These are phyloP conservation scores for Heliocybe sulcata DNA, from an alignment of 1,284 basidiomycete species.

Conservation along the genomic window DNA sequence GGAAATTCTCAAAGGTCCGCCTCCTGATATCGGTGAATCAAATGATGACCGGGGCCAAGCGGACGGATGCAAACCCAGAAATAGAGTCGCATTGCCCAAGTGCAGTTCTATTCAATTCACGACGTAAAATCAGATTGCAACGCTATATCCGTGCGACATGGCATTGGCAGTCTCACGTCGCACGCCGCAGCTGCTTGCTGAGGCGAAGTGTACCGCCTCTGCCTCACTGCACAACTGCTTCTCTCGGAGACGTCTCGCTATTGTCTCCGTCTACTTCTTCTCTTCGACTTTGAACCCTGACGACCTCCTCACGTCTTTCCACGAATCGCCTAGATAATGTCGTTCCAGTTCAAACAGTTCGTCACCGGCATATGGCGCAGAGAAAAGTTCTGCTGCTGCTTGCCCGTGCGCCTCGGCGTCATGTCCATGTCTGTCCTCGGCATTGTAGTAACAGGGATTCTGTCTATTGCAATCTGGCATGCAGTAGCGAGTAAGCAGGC, in stretches of 20 bases:
- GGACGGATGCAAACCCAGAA: neutral
- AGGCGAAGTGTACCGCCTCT: neutral
- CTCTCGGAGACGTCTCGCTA: neutral
- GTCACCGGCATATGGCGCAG: slow-evolving; percentile 28
- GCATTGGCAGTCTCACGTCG: neutral
- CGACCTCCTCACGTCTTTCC: neutral
- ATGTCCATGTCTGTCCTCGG: slow-evolving; percentile 44
- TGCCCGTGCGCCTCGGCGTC: slow-evolving; percentile 57
- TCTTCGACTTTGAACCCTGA: neutral
- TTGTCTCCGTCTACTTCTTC: neutral
- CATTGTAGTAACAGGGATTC: slow-evolving; percentile 40
- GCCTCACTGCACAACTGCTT: neutral
- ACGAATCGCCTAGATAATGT: slow-evolving; percentile 20
- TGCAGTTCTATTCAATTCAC: neutral
- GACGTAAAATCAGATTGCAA: neutral
- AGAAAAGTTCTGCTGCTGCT: slow-evolving; percentile 50
- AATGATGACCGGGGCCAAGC: neutral
- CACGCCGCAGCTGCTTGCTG: neutral
- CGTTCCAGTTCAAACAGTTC: slow-evolving; percentile 32
- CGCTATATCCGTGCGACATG: neutral
- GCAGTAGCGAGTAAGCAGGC: slow-evolving; percentile 42
- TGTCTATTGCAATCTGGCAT: slow-evolving; percentile 51
- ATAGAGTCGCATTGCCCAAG: neutral
- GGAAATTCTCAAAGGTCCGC: neutral
- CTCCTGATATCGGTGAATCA: neutral